phyloP scores from a whole-genome alignment of 1,284 basidiomycete genomes.

The Irpex sp. region DNA sequence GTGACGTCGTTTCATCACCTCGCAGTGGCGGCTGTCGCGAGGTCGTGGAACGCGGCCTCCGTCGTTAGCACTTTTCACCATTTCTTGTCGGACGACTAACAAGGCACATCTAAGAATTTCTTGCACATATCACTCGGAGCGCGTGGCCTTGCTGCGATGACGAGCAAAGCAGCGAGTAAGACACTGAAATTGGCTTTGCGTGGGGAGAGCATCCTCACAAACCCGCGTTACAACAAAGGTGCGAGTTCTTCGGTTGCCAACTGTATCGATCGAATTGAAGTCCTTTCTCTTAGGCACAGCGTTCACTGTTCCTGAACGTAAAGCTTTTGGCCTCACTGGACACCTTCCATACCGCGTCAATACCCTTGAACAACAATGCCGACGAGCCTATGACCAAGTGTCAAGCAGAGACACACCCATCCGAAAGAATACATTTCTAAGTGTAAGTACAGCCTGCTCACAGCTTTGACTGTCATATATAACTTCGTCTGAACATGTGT shows the following conservation, averaged over 20 bases:
- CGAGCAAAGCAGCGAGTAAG: slow-evolving; percentile 8
- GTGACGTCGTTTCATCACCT: background rate
- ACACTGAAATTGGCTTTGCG: slow-evolving; percentile 40
- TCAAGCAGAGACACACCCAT: slow-evolving; percentile 44
- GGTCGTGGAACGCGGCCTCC: too few relatives aligned
- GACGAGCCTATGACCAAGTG: slow-evolving; percentile 69
- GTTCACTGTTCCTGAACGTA: slow-evolving; percentile 65
- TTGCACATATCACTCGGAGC: too few relatives aligned
- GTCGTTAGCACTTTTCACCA: too few relatives aligned
- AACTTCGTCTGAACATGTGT: background rate
- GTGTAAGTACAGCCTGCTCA: slow-evolving; percentile 19
- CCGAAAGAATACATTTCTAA: slow-evolving; percentile 67
- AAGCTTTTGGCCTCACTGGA: slow-evolving; percentile 69
- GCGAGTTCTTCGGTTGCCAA: slow-evolving; percentile 36
- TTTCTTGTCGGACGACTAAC: too few relatives aligned
- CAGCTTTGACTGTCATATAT: background rate
- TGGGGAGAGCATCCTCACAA: slow-evolving; percentile 58
- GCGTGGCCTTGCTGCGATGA: background rate
- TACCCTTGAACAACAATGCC: slow-evolving; percentile 74
- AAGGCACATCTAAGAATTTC: too few relatives aligned
- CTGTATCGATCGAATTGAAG: slow-evolving; percentile 37
- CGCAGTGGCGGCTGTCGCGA: background rate
- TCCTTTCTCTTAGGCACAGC: slow-evolving; percentile 45
- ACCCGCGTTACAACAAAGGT: slow-evolving; percentile 69
- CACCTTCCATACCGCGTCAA: slow-evolving; percentile 75